A percentile compares a stretch with the other conserved stretches of the same genome.
Conservation (phyloP, 2,329 filamentous ascomycete genomes). For the Clonostachys byssicola region DNA sequence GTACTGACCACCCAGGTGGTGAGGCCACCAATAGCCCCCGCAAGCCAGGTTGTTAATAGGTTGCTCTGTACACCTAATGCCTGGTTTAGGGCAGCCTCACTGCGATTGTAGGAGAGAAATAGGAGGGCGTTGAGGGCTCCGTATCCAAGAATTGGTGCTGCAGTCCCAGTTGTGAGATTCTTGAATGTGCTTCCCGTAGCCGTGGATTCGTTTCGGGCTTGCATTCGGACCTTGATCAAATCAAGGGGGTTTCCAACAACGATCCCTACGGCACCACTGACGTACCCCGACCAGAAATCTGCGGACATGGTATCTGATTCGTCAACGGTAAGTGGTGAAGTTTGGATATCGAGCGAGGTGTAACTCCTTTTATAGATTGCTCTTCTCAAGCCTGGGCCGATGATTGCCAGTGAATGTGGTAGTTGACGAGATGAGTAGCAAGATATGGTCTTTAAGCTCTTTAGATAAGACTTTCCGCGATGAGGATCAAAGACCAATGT, state of each 20-base stretch:
- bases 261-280: slow-evolving; percentile 82
- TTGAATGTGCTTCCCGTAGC: slow-evolving; percentile 15
- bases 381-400: too few species aligned
- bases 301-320: slow-evolving; percentile 57
- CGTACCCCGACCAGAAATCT: slow-evolving; percentile 92
- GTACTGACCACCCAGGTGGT: slow-evolving; percentile 83
- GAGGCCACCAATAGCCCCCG: slow-evolving; percentile 77
- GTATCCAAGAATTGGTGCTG: slow-evolving; percentile 84
- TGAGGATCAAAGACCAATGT: too few species aligned
- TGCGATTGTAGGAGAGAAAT: slow-evolving; percentile 86
- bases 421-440: too few species aligned
- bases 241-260: slow-evolving; percentile 86
- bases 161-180: slow-evolving; percentile 57
- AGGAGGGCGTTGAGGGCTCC: slow-evolving; percentile 87
- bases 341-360: neutral
- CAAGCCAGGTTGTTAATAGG: slow-evolving; percentile 68
- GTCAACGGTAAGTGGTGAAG: neutral
- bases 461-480: too few species aligned
- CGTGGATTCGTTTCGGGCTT: slow-evolving; percentile 43
- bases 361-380: too few species aligned
- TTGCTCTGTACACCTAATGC: slow-evolving; percentile 30
- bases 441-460: too few species aligned
- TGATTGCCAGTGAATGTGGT: too few species aligned
- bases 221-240: slow-evolving; percentile 60
- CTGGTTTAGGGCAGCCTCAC: slow-evolving; percentile 57